Percentiles rank a stretch among this genome's conserved stretches.
These are phyloP conservation scores for Triticum monococcum DNA, from an alignment of 176 grass and related monocot genomes.

Conservation along the genomic window DNA sequence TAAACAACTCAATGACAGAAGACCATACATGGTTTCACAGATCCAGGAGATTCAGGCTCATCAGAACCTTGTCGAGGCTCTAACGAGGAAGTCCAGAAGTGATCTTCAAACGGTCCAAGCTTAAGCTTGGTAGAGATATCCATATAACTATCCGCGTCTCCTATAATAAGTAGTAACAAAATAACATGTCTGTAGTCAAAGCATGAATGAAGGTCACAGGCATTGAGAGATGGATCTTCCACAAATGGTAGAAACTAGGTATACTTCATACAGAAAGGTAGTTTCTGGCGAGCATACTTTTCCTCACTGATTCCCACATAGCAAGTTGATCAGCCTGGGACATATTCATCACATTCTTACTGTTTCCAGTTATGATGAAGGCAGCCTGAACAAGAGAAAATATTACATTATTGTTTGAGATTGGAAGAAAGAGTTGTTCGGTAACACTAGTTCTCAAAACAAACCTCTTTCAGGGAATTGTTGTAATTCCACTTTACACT, in stretches of 20 bases:
- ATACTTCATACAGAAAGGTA: background rate
- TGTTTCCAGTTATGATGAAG: constrained; percentile 94
- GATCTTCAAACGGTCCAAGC: constrained; percentile 75
- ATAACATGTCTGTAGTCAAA: constrained; percentile 15
- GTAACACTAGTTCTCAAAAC: background rate
- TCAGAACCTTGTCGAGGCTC: constrained; percentile 62
- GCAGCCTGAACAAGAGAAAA: constrained; percentile 54
- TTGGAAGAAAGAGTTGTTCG: background rate
- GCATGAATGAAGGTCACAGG: background rate
- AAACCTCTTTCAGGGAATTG: constrained; percentile 97
- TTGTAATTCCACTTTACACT: constrained; percentile 95
- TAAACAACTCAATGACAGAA: constrained; percentile 12
- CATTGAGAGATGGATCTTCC: background rate
- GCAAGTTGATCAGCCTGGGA: constrained; percentile 89
- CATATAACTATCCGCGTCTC: constrained; percentile 60
- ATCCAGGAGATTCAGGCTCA: constrained; percentile 73
- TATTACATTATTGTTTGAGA: background rate
- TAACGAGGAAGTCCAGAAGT: constrained; percentile 35
- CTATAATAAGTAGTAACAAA: constrained; percentile 41
- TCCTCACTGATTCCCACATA: constrained; percentile 85
- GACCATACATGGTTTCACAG: constrained; percentile 56
- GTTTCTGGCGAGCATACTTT: constrained; percentile 47
- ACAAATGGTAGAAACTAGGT: background rate
- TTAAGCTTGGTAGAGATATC: constrained; percentile 82
- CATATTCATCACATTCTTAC: constrained; percentile 98